Evolutionary conservation across 345 rosid genomes (phyloP).

Genomic region (Salix purpurea): DNA sequence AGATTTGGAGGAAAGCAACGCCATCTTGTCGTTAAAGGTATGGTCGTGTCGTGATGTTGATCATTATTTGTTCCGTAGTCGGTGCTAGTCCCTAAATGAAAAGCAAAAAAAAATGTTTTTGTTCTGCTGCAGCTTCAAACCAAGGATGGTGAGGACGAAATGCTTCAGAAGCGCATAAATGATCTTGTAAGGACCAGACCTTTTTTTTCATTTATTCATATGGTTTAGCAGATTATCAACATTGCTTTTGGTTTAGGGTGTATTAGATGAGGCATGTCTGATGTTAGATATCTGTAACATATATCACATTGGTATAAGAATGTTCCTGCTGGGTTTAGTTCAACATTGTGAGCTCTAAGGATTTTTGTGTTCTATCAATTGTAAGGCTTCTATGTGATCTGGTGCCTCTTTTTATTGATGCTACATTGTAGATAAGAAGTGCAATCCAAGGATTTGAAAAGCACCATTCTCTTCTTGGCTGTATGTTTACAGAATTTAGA

Average conservation of each 20-base stretch:
- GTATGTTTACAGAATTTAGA: background rate
- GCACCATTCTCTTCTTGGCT: background rate
- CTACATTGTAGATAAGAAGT: background rate
- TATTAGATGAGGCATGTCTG: background rate
- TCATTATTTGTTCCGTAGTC: background rate
- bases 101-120: background rate
- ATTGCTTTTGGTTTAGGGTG: background rate
- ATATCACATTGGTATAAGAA: background rate
- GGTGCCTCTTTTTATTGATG: background rate
- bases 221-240: background rate
- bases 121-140: constrained; percentile 53
- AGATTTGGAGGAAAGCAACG: constrained; percentile 69
- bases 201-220: background rate
- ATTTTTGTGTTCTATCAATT: background rate
- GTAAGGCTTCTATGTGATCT: background rate
- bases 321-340: background rate
- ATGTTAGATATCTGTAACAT: background rate
- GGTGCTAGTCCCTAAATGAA: background rate
- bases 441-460: background rate
- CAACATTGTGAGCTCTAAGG: background rate
- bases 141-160: constrained; percentile 52
- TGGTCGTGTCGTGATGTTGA: background rate
- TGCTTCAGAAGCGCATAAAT: constrained; percentile 52
- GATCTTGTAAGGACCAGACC: constrained; percentile 47
- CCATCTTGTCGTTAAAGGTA: constrained; percentile 49